phyloP scores from a whole-genome alignment of 495 filamentous ascomycete species.

The Talaromyces proteolyticus region DNA sequence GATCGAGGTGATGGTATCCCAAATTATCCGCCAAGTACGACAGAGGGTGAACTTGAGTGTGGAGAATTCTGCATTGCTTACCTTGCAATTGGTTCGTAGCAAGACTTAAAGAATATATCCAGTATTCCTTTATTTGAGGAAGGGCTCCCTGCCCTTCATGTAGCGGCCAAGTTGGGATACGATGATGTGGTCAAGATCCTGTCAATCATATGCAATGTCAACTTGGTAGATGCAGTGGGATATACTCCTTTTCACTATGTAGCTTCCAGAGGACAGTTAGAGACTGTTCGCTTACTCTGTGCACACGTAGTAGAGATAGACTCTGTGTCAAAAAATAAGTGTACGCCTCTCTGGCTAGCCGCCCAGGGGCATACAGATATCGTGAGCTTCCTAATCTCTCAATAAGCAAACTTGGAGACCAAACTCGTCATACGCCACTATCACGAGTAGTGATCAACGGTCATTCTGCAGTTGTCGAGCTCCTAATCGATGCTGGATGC shows the following conservation, averaged over 20 bases:
- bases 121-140: constrained; percentile 13
- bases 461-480: not conserved
- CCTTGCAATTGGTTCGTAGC: not conserved
- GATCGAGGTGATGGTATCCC: constrained; percentile 2
- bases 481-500: not conserved
- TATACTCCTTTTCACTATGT: constrained; percentile 6
- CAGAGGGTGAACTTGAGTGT: constrained; percentile 11
- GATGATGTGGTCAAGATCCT: not conserved
- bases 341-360: not conserved
- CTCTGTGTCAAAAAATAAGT: not conserved
- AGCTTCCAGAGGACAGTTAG: constrained; percentile 1
- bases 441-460: not conserved
- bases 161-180: constrained; percentile 11
- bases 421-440: not conserved
- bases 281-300: not conserved
- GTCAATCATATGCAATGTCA: not conserved
- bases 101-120: constrained; percentile 2
- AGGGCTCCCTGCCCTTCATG: constrained; percentile 12
- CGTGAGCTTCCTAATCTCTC: not conserved
- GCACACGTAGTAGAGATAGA: not conserved
- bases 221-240: not conserved
- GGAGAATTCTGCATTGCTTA: constrained; percentile 18
- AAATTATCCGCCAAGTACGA: constrained; percentile 4
- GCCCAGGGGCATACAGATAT: not conserved
- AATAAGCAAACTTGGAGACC: not conserved